Base-by-base conservation (phyloP, 805 yeast genomes). In the Brettanomyces sp. region DNA sequence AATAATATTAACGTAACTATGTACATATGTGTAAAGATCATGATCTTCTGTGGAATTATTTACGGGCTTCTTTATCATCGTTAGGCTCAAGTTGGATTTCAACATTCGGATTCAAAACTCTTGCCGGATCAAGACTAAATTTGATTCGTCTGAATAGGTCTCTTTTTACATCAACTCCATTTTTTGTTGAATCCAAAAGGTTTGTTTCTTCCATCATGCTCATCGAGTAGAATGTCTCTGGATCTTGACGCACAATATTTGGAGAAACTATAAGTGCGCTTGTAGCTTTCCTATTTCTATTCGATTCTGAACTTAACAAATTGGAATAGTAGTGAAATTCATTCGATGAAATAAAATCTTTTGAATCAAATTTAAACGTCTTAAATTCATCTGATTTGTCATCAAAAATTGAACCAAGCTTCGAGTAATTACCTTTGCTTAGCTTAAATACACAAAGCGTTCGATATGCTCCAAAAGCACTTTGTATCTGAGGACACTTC, bases 381-480 rank as follows among this genome's bases (percentile, higher is more conserved):
- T 13, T 24, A 8, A 39, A 25, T 13, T n/a, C 34, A 11, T 39
- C 21, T 13, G 21, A 25, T 11, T 32, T 32, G n/a, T 5, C n/a
- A n/a, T 25, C 14, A 14, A 41, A 41, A 14, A 13, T n/a, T 13
- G 36, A 11, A n/a, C 43, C 36, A 13, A 32, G 23, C 22, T 24
- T 41, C 6, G n/a, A 12, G 22, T 13, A 5, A 33, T 34, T 9
- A 24, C 18, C n/a, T 18, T 21, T 9, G 2, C 23, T 11, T 4
- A 42, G 37, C 41, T 51, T 53, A 12, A 49, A 24, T 3, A 45
- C 35, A 3, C 50, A 54, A 42, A 52, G 50, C 5, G 56, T 47
- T 3, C 36, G 34, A 36, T 39, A 52, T 4, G 34, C 35, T 3
- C 52, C 56, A 22, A 38, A 49, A 18, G 13, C 28, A 1, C 43